These are phyloP conservation scores for Triangularia verruculosa DNA, from an alignment of 2,329 filamentous ascomycete species.

Conservation along the genomic window DNA sequence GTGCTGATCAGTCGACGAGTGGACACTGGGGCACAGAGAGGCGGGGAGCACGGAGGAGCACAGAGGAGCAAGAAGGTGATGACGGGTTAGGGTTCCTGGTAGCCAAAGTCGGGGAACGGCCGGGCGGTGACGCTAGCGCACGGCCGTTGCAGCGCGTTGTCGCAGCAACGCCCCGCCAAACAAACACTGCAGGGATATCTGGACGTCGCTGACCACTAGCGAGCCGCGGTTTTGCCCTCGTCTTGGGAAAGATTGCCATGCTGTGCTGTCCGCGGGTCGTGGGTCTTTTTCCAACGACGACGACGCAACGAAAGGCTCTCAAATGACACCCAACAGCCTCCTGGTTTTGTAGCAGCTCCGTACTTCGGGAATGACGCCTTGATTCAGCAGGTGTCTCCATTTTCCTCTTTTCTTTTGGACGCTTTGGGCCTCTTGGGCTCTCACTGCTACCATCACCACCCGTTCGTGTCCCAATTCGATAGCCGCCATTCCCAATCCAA, in stretches of 20 bases:
- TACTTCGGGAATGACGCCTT: conserved; percentile 5
- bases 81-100: conserved; percentile 2
- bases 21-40: not conserved
- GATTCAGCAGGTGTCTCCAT: not conserved
- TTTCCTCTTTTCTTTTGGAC: too few species aligned
- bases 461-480: not conserved
- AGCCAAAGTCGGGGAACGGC: not conserved
- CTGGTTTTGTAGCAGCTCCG: not conserved
- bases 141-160: conserved; percentile 13
- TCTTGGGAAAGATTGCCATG: conserved; percentile 16
- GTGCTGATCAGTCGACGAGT: not conserved
- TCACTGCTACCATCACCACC: not conserved
- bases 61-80: not conserved
- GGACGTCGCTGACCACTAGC: not conserved
- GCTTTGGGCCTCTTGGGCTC: too few species aligned
- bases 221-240: conserved; percentile 16
- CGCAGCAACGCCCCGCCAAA: conserved; percentile 29
- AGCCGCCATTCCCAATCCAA: not conserved
- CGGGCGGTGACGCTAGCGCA: not conserved
- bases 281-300: not conserved
- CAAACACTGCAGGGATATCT: conserved; percentile 17
- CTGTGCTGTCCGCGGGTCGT: conserved; percentile 5
- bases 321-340: not conserved
- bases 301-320: not conserved
- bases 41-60: not conserved